Percentiles rank a stretch among this genome's conserved stretches.
Conservation (phyloP, 164 flowering plant genomes). For the Nymphaea thermarum region DNA sequence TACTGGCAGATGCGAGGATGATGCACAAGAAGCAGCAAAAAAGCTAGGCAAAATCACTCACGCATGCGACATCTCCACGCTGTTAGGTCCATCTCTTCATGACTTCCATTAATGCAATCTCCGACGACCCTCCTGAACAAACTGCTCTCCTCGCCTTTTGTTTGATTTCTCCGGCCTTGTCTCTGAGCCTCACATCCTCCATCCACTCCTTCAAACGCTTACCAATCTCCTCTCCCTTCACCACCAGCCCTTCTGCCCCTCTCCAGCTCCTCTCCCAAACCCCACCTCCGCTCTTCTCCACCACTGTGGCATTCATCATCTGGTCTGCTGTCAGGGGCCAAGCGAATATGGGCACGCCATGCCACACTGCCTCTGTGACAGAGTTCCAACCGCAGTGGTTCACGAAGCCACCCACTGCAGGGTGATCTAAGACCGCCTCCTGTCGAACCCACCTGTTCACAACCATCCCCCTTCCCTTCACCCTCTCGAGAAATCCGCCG, state of each 20-base stretch:
- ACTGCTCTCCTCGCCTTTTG: constrained; percentile 20
- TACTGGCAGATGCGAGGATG: no score
- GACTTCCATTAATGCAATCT: constrained; percentile 1
- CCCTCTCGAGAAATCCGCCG: constrained; percentile 9
- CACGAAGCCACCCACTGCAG: constrained; percentile 23
- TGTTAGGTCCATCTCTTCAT: constrained; percentile 2
- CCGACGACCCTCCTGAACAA: constrained; percentile 9
- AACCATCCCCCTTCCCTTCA: constrained; percentile 12
- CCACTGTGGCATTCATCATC: constrained; percentile 20
- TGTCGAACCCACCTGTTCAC: constrained; percentile 25
- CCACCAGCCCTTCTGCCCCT: constrained; percentile 12
- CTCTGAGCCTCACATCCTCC: constrained; percentile 10
- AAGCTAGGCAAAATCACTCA: no score
- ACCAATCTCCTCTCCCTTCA: constrained; percentile 16
- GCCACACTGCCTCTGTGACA: constrained; percentile 20
- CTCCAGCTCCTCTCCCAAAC: constrained; percentile 21
- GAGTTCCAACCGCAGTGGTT: constrained; percentile 35
- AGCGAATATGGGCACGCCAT: constrained; percentile 21
- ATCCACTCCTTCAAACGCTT: constrained; percentile 14
- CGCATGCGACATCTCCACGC: no score
- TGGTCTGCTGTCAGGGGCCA: constrained; percentile 27
- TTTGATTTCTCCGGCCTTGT: constrained; percentile 7
- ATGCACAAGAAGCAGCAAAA: no score
- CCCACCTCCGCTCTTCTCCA: constrained; percentile 18
- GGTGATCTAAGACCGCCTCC: constrained; percentile 14